Evolutionary conservation across 768 basidiomycete species (phyloP).

Genomic region (Mycena olivaceomarginata): DNA sequence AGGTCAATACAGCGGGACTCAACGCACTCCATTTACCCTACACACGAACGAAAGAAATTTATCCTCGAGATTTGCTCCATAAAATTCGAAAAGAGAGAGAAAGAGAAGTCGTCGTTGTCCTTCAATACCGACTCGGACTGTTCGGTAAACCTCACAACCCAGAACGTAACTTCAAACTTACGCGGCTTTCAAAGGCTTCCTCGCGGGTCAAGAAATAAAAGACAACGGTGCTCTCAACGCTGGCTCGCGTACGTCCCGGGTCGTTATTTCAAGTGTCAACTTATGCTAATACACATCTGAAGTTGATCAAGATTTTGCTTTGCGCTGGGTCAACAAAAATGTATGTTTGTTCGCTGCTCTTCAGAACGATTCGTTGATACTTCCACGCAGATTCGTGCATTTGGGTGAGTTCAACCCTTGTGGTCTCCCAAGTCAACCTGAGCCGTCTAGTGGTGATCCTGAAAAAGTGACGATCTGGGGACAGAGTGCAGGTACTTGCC

Average conservation of each 20-base stretch:
- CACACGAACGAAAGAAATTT: no score
- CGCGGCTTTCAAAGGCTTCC: not conserved
- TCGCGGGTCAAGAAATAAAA: not conserved
- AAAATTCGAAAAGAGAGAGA: no score
- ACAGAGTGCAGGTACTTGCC: slow-evolving; percentile 58
- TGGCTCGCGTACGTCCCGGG: not conserved
- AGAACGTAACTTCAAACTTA: not conserved
- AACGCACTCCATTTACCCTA: no score
- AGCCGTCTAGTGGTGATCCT: slow-evolving; percentile 55
- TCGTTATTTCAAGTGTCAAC: not conserved
- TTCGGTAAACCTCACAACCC: not conserved
- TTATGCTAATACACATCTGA: not conserved
- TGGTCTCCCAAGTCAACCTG: no score
- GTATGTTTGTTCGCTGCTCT: not conserved
- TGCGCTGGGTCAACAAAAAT: not conserved
- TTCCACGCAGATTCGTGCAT: not conserved
- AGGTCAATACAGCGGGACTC: no score
- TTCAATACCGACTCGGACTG: not conserved
- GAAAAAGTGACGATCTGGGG: slow-evolving; percentile 65
- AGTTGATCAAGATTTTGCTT: not conserved
- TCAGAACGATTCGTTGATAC: not conserved
- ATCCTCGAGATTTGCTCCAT: no score
- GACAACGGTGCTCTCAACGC: not conserved
- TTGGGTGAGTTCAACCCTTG: not conserved
- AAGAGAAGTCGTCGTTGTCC: no score